Percentiles rank a stretch among this genome's conserved stretches.
Conservation (phyloP, 108 stramenopile genomes). For the Thalassiosira profunda region DNA sequence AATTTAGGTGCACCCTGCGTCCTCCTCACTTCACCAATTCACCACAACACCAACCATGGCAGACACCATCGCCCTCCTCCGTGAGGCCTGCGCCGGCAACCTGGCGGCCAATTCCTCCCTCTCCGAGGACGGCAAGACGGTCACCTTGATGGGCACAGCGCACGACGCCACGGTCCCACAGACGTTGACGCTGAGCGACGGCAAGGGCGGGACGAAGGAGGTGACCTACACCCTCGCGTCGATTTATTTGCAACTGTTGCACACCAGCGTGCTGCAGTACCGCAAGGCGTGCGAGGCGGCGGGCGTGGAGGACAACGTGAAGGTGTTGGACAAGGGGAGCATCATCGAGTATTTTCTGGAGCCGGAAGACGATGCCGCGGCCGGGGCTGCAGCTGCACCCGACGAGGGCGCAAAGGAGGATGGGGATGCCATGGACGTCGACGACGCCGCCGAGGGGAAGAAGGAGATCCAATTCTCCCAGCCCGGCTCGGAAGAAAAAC, state of each 20-base stretch:
- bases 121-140: constrained; percentile 49
- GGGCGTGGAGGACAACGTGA: constrained; percentile 73
- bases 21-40: too few relatives aligned
- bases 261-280: constrained; percentile 70
- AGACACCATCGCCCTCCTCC: constrained; percentile 28
- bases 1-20: too few relatives aligned
- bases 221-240: constrained; percentile 73
- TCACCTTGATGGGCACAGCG: constrained; percentile 34
- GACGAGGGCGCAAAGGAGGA: constrained; percentile 16
- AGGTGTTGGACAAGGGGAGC: constrained; percentile 64
- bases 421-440: constrained; percentile 35
- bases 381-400: not conserved
- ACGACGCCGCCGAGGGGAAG: constrained; percentile 24
- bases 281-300: constrained; percentile 76
- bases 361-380: not conserved
- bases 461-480: constrained; percentile 19
- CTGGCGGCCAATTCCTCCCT: constrained; percentile 29
- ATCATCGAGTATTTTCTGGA: constrained; percentile 58
- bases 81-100: constrained; percentile 22
- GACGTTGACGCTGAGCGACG: constrained; percentile 16
- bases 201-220: constrained; percentile 9
- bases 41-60: constrained; percentile 9
- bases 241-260: constrained; percentile 68
- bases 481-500: constrained; percentile 20
- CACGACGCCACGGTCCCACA: constrained; percentile 36